These are phyloP conservation scores for Penicilliopsis zonata DNA, from an alignment of 495 filamentous ascomycete species.

Conservation along the genomic window DNA sequence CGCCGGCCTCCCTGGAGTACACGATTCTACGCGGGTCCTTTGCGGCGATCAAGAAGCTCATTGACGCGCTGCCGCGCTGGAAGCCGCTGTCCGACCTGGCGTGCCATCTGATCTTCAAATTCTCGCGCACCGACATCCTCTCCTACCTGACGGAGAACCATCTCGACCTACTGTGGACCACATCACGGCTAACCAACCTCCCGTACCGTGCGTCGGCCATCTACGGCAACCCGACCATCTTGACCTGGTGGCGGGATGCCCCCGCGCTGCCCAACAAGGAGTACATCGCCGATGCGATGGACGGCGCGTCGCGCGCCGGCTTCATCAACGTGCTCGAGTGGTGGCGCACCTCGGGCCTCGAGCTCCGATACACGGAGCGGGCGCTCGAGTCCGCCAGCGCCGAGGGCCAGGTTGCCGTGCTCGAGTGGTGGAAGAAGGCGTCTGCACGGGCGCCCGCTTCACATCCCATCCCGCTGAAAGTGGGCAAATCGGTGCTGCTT, in stretches of 20 bases:
- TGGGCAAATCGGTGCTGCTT: constrained; percentile 66
- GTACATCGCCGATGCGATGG: constrained; percentile 66
- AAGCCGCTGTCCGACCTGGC: constrained; percentile 66
- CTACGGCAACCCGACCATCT: constrained; percentile 71
- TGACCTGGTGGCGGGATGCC: constrained; percentile 79
- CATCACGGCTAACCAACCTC: constrained; percentile 67
- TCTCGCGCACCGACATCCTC: constrained; percentile 66
- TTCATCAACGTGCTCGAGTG: constrained; percentile 79
- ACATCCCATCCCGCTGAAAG: constrained; percentile 47
- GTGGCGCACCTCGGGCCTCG: constrained; percentile 75
- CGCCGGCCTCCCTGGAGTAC: constrained; percentile 58
- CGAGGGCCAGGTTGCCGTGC: constrained; percentile 68
- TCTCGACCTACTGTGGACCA: constrained; percentile 69
- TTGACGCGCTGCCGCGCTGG: constrained; percentile 52
- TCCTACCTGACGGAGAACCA: constrained; percentile 67
- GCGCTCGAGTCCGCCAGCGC: constrained; percentile 78
- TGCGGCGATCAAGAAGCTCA: constrained; percentile 53
- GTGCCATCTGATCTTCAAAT: constrained; percentile 84
- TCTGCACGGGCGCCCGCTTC: constrained; percentile 17
- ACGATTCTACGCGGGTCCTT: constrained; percentile 62
- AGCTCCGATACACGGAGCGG: constrained; percentile 71
- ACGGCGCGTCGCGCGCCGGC: constrained; percentile 73
- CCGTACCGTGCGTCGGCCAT: constrained; percentile 77
- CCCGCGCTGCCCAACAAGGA: constrained; percentile 70
- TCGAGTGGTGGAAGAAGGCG: constrained; percentile 82